Percentiles rank a stretch among this genome's conserved stretches.
Evolutionary conservation across 805 yeast species (phyloP).

Genomic region (Kluyveromyces lactis): DNA sequence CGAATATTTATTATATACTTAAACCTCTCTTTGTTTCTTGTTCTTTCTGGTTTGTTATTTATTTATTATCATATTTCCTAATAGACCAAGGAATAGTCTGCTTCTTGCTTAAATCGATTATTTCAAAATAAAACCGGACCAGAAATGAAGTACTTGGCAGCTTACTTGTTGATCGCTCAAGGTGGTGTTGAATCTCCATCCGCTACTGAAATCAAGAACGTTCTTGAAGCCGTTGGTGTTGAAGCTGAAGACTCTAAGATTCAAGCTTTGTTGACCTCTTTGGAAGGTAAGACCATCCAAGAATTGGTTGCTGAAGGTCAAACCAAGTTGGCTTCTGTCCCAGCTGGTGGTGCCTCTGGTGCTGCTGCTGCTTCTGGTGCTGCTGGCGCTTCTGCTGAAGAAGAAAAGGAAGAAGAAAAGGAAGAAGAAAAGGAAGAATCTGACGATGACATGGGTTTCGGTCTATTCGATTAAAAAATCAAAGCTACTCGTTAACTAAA

Average conservation of each 20-base stretch:
- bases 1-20: no score
- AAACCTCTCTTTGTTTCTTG: no score
- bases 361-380: constrained; percentile 49
- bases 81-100: constrained; percentile 31
- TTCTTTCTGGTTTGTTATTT: no score
- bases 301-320: constrained; percentile 76
- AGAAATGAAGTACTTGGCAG: constrained; percentile 83
- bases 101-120: constrained; percentile 32
- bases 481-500: neutral
- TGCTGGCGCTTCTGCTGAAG: constrained; percentile 46
- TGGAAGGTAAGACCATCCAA: constrained; percentile 65
- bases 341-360: constrained; percentile 76
- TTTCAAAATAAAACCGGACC: constrained; percentile 15
- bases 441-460: constrained; percentile 73
- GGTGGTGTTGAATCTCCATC: constrained; percentile 82
- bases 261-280: constrained; percentile 59
- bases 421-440: constrained; percentile 44
- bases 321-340: constrained; percentile 72
- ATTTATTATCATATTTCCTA: no score
- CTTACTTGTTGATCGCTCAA: constrained; percentile 81
- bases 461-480: constrained; percentile 50
- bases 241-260: constrained; percentile 76
- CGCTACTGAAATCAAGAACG: constrained; percentile 63
- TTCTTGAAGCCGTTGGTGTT: constrained; percentile 68
- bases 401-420: constrained; percentile 49